Evolutionary conservation across 2,329 filamentous ascomycete species (phyloP).

Genomic region (Eutypa lata): DNA sequence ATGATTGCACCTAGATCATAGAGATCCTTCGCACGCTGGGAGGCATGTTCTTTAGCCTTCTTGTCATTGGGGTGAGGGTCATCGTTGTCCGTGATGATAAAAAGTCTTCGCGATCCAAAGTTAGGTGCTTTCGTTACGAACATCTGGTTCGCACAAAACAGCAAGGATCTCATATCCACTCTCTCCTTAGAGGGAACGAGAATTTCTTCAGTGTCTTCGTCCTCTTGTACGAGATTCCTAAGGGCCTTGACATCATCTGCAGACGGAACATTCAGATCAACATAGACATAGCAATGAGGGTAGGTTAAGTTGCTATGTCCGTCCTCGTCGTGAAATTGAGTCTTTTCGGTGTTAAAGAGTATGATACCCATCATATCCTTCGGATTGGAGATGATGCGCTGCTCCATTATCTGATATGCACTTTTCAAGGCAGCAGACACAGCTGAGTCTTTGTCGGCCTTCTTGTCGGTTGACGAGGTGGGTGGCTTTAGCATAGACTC

Average conservation of each 20-base stretch:
- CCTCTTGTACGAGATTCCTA: slow-evolving; percentile 73
- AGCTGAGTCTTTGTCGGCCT: slow-evolving; percentile 74
- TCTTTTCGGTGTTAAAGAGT: slow-evolving; percentile 84
- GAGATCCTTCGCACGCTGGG: slow-evolving; percentile 86
- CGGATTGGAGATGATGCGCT: slow-evolving; percentile 94
- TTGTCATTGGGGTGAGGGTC: slow-evolving; percentile 76
- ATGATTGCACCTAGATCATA: slow-evolving; percentile 92
- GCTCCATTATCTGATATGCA: slow-evolving; percentile 93
- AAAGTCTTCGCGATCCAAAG: slow-evolving; percentile 88
- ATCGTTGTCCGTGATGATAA: slow-evolving; percentile 94
- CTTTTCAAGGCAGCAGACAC: slow-evolving; percentile 85
- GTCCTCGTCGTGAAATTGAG: slow-evolving; percentile 70
- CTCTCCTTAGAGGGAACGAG: slow-evolving; percentile 66
- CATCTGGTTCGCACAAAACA: slow-evolving; percentile 94
- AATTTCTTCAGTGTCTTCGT: slow-evolving; percentile 66
- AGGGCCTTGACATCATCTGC: slow-evolving; percentile 83
- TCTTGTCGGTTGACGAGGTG: slow-evolving; percentile 64
- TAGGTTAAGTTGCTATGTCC: slow-evolving; percentile 62
- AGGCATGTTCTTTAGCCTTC: slow-evolving; percentile 68
- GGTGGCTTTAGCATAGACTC: slow-evolving; percentile 76
- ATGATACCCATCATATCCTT: slow-evolving; percentile 97
- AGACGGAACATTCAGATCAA: slow-evolving; percentile 81
- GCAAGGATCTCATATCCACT: slow-evolving; percentile 79
- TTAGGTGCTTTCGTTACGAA: slow-evolving; percentile 95
- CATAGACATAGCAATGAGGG: slow-evolving; percentile 88